Evolutionary conservation across 495 filamentous ascomycete species (phyloP).

Genomic region (Astrocystis sublimbata): DNA sequence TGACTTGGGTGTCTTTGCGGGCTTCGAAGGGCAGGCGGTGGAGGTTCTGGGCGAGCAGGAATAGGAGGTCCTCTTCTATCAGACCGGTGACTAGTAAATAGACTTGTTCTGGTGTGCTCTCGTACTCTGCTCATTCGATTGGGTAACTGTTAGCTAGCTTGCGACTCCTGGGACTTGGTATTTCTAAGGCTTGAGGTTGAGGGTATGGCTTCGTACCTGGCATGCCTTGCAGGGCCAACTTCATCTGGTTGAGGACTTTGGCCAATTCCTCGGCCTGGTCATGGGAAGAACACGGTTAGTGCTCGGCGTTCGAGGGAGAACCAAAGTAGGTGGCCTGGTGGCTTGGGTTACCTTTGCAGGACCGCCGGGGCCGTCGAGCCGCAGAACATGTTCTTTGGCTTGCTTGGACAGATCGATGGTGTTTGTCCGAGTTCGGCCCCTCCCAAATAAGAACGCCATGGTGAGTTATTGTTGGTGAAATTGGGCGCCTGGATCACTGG

Average conservation of each 20-base stretch:
- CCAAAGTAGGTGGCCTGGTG: slow-evolving; percentile 4
- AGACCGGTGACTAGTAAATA: slow-evolving; percentile 75
- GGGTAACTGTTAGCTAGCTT: slow-evolving; percentile 13
- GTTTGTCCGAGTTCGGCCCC: slow-evolving; percentile 62
- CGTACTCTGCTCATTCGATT: slow-evolving; percentile 68
- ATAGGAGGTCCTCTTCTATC: slow-evolving; percentile 85
- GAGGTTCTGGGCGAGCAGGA: slow-evolving; percentile 74
- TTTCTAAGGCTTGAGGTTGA: background rate
- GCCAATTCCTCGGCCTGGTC: slow-evolving; percentile 68
- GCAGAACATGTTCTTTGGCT: slow-evolving; percentile 55
- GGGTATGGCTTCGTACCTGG: slow-evolving; percentile 55
- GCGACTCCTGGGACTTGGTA: background rate
- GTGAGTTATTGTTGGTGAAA: slow-evolving; percentile 18
- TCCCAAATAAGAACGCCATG: slow-evolving; percentile 93
- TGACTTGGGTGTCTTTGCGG: slow-evolving; percentile 84
- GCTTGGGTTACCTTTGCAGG: slow-evolving; percentile 49
- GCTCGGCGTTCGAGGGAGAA: slow-evolving; percentile 9
- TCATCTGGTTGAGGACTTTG: slow-evolving; percentile 78
- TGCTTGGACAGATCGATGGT: slow-evolving; percentile 52
- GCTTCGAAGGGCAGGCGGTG: slow-evolving; percentile 89
- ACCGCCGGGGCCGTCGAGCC: slow-evolving; percentile 54
- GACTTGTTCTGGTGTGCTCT: slow-evolving; percentile 83
- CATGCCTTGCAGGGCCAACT: slow-evolving; percentile 79
- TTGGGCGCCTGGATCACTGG: background rate
- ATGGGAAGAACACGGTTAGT: slow-evolving; percentile 11